A percentile compares a stretch with the other conserved stretches of the same genome.
Evolutionary conservation across 169 alveolate genomes (phyloP).

Genomic region (Plasmodium knowlesi): DNA sequence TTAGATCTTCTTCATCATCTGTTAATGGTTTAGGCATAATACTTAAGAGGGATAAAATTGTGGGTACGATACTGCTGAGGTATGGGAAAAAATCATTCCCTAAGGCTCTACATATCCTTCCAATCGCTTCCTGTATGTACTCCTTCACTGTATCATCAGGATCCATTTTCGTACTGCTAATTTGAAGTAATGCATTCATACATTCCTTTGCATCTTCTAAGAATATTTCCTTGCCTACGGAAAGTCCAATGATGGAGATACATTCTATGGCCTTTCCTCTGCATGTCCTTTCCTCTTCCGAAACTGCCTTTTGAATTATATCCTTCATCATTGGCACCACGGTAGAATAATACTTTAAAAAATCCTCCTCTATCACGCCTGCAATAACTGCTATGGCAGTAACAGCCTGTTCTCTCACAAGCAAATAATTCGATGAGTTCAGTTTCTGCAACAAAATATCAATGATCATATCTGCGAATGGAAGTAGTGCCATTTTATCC

Average conservation of each 20-base stretch:
- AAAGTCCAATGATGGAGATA: conserved; percentile 90
- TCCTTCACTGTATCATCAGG: conserved; percentile 92
- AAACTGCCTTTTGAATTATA: conserved; percentile 81
- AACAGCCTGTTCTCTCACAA: conserved; percentile 91
- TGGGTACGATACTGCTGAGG: conserved; percentile 90
- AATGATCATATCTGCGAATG: conserved; percentile 86
- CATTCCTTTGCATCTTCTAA: conserved; percentile 88
- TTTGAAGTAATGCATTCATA: conserved; percentile 88
- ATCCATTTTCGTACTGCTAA: conserved; percentile 85
- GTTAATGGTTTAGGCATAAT: conserved; percentile 53
- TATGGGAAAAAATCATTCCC: conserved; percentile 89
- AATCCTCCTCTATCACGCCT: conserved; percentile 92
- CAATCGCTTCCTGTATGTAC: conserved; percentile 89
- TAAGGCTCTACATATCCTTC: conserved; percentile 90
- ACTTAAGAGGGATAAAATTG: conserved; percentile 69
- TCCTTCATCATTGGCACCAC: conserved; percentile 90
- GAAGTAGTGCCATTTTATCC: conserved; percentile 86
- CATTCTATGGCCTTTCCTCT: conserved; percentile 93
- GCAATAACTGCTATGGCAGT: conserved; percentile 93
- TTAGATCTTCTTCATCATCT: conserved; percentile 81
- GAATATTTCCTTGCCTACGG: conserved; percentile 88
- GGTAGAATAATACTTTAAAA: conserved; percentile 87
- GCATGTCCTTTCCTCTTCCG: conserved; percentile 88
- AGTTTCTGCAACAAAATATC: conserved; percentile 85
- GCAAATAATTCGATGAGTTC: conserved; percentile 76